Percentiles rank a stretch among this genome's conserved stretches.
Evolutionary conservation across 495 filamentous ascomycete genomes (phyloP).

Genomic region (Hypoxylon intermedium): DNA sequence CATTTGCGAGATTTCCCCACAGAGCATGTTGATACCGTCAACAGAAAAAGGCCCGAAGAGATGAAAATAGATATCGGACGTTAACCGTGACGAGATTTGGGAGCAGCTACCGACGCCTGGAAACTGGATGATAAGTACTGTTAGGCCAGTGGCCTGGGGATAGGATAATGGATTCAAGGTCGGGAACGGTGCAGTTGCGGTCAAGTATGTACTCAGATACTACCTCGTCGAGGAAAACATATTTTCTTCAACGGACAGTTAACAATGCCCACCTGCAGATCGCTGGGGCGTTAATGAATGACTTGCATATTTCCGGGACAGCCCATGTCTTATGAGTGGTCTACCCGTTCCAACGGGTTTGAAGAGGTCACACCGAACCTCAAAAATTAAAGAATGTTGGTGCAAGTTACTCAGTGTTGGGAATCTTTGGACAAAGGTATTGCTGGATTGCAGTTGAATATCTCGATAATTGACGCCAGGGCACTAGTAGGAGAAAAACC

Average conservation of each 20-base stretch:
- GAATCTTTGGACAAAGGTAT: not conserved
- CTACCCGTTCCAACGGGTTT: not conserved
- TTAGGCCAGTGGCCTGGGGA: not conserved
- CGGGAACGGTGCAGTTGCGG: no score
- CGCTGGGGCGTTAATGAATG: not conserved
- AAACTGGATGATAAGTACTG: not conserved
- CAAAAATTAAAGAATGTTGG: slow-evolving; percentile 18
- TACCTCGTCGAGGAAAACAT: no score
- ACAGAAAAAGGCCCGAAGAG: slow-evolving; percentile 26
- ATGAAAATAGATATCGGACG: not conserved
- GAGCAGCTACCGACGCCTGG: slow-evolving; percentile 18
- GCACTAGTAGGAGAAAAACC: not conserved
- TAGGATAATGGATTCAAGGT: no score
- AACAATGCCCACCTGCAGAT: not conserved
- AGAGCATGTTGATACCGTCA: slow-evolving; percentile 7
- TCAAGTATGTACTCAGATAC: no score
- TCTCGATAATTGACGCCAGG: slow-evolving; percentile 23
- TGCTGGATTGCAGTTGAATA: no score
- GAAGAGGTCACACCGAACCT: slow-evolving; percentile 4
- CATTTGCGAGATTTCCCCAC: slow-evolving; percentile 8
- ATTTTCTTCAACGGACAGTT: slow-evolving; percentile 20
- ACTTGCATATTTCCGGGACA: not conserved
- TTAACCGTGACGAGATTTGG: slow-evolving; percentile 25
- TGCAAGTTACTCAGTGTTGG: slow-evolving; percentile 1
- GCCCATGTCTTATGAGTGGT: not conserved